Evolutionary conservation across 345 rosid species (phyloP), one percentile per base, ranked within the genome.

Genomic region (Cardamine occulta): DNA sequence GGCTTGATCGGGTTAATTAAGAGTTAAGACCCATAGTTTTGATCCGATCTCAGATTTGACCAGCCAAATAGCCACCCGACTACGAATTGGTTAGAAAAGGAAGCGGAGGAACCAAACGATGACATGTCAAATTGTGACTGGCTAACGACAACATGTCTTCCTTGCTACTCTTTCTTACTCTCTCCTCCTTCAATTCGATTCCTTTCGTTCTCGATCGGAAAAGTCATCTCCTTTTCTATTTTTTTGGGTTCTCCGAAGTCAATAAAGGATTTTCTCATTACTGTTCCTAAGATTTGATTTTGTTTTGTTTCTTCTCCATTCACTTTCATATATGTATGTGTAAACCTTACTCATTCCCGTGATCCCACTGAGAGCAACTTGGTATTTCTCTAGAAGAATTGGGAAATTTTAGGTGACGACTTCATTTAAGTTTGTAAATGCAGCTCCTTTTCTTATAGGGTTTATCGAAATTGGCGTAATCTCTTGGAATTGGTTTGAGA

Each of bases 181-280:
- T 19, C 48, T 48, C 71, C 26, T 32, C 39, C 47, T 53, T 53
- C 23, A 56, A 67, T 14, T 60, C 32, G 70, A 69, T 76, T 68
- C 80, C 57, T 76, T 61, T 52, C 80, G 64, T 56, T 65, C 76
- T 71, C 76, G 47, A 71, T 77, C 72, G 61, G 80, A 58, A 77
- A 76, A 77, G 67, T 71, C 80, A 0, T 71, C 62, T 65, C 67
- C 0, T 52, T 37, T 23, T 15, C 9, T 23, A 21, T 34, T 10
- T 23, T 55, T 14, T 19, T 14, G 3, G 17, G 44, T 49, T 67
- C 47, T 15, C 18, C 55, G 15, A 75, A 75, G 74, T 75, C 55
- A 60, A 68, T 23, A 54, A 10, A 9, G 60, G 7, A 57, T 58
- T 29, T n/a, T 60, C 29, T 49, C 29, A 14, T 37, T 9, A 74